phyloP scores from a whole-genome alignment of 495 filamentous ascomycete species.

The Neurospora sp. region DNA sequence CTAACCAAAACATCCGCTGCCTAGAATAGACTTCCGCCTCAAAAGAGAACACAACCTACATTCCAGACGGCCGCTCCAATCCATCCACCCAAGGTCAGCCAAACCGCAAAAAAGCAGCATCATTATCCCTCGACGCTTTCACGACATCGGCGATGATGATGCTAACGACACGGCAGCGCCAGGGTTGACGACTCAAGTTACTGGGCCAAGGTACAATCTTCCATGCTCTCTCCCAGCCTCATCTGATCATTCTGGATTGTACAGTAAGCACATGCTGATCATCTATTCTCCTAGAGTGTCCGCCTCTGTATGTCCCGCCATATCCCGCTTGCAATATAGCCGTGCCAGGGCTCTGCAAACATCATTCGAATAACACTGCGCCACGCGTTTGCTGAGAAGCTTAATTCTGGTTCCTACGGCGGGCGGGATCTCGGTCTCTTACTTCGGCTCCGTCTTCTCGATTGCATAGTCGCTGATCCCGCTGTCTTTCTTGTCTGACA shows the following conservation, averaged over 20 bases:
- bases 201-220: not conserved
- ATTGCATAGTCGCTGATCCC: not conserved
- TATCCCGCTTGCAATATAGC: not conserved
- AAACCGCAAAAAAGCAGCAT: not conserved
- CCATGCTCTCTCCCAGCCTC: not conserved
- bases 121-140: not conserved
- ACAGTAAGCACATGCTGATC: not conserved
- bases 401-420: not conserved
- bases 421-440: not conserved
- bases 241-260: not conserved
- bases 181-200: not conserved
- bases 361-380: not conserved
- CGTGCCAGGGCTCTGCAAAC: not conserved
- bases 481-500: not conserved
- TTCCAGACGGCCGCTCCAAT: not conserved
- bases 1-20: not conserved
- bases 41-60: not conserved
- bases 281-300: not conserved
- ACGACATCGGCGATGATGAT: not conserved
- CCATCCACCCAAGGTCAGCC: not conserved
- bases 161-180: not conserved
- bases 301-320: not conserved
- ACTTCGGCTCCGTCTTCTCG: not conserved
- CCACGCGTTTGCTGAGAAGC: not conserved
- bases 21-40: too few species aligned